Percentiles rank a stretch among this genome's conserved stretches.
These are phyloP conservation scores for Nothophoma quercina DNA, from an alignment of 2,329 filamentous ascomycete species.

Conservation along the genomic window DNA sequence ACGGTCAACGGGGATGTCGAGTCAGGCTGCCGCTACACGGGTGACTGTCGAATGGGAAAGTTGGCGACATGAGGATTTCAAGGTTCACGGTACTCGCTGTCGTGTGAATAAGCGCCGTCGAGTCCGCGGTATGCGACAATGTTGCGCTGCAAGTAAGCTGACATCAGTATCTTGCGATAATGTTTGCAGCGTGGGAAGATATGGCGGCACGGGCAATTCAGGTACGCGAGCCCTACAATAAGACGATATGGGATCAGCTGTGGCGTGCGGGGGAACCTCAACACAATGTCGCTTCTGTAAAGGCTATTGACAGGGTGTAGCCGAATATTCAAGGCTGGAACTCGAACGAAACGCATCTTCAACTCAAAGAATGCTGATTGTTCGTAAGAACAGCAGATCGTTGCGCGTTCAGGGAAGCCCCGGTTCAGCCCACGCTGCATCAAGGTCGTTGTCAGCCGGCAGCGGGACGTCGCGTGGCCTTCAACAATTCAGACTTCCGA, in stretches of 20 bases:
- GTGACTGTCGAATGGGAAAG: neutral
- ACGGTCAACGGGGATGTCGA: constrained; percentile 28
- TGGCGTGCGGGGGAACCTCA: constrained; percentile 31
- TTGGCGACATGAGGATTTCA: constrained; percentile 6
- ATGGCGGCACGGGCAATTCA: constrained; percentile 22
- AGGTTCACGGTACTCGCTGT: neutral
- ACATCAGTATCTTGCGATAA: constrained; percentile 15
- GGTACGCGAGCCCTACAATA: constrained; percentile 16
- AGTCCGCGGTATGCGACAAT: constrained; percentile 33
- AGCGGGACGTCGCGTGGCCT: constrained; percentile 19
- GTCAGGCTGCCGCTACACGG: constrained; percentile 20
- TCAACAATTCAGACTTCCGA: constrained; percentile 17
- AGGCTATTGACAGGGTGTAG: neutral
- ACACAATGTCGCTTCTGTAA: constrained; percentile 7
- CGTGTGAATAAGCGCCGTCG: constrained; percentile 24
- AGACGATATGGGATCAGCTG: constrained; percentile 9
- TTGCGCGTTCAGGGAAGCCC: constrained; percentile 8
- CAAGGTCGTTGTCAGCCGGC: constrained; percentile 16
- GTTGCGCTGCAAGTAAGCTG: constrained; percentile 25
- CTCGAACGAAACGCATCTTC: neutral
- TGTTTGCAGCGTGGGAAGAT: constrained; percentile 17
- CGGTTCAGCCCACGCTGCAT: constrained; percentile 8
- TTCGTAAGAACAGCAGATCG: neutral
- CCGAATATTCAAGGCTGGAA: neutral
- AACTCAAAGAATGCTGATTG: neutral